Conservation (phyloP, 345 rosid species). For the Brassica rapa region DNA sequence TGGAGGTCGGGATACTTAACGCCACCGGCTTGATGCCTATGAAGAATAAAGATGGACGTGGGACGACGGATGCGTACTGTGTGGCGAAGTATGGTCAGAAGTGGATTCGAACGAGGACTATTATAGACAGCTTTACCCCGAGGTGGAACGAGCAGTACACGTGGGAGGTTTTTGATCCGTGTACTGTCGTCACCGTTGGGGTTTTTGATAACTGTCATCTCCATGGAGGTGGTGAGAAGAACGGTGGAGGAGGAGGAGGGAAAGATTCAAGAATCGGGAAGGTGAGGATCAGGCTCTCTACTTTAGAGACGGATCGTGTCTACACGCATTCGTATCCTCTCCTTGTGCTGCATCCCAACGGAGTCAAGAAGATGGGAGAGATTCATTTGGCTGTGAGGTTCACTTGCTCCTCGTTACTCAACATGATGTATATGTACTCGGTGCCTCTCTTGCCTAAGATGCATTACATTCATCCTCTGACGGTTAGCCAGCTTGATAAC, state of each 20-base stretch:
- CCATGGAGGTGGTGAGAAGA: conserved; percentile 62
- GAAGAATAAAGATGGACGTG: conserved; percentile 85
- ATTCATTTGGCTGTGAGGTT: conserved; percentile 91
- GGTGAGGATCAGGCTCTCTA: conserved; percentile 87
- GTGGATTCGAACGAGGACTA: conserved; percentile 89
- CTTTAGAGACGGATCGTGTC: conserved; percentile 87
- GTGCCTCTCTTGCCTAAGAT: conserved; percentile 82
- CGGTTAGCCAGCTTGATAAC: conserved; percentile 85
- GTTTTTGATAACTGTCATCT: conserved; percentile 89
- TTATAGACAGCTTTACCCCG: conserved; percentile 80
- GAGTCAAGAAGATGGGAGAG: conserved; percentile 95
- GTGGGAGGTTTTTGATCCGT: conserved; percentile 94
- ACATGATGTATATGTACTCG: conserved; percentile 93
- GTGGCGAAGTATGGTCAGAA: conserved; percentile 93
- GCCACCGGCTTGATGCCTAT: conserved; percentile 84
- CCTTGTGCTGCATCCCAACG: conserved; percentile 68
- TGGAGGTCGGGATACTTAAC: conserved; percentile 76
- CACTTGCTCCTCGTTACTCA: conserved; percentile 79
- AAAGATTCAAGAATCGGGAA: conserved; percentile 78
- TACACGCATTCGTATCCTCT: conserved; percentile 91
- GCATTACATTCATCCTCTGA: conserved; percentile 86
- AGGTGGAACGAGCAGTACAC: conserved; percentile 97
- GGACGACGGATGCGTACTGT: conserved; percentile 91
- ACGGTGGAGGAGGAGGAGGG: conserved; percentile 60
- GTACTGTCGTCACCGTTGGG: conserved; percentile 87